Percentiles rank a stretch among this genome's conserved stretches.
Evolutionary conservation across 179 eudicot genomes (phyloP).

Genomic region (Vitellaria paradoxa): DNA sequence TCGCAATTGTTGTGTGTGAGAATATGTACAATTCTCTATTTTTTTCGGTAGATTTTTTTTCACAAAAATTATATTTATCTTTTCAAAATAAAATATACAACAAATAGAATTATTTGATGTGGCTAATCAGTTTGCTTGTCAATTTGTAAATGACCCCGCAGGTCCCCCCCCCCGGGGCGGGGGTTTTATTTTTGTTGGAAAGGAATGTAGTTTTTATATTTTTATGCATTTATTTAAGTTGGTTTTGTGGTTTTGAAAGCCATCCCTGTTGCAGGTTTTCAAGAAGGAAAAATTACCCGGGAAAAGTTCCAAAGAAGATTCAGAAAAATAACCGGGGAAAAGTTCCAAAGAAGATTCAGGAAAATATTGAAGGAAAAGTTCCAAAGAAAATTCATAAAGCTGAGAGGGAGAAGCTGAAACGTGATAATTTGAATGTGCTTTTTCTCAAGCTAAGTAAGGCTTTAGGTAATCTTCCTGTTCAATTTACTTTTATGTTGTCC

Average conservation of each 20-base stretch:
- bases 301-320: background rate
- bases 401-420: conserved; percentile 72
- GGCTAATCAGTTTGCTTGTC: background rate
- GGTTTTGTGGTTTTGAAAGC: background rate
- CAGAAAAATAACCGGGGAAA: too few relatives aligned
- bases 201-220: background rate
- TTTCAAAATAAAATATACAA: too few relatives aligned
- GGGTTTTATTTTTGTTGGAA: background rate
- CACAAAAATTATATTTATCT: too few relatives aligned
- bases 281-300: conserved; percentile 39
- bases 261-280: conserved; percentile 27
- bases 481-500: background rate
- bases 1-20: too few relatives aligned
- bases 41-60: too few relatives aligned
- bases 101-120: background rate
- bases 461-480: conserved; percentile 44
- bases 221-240: background rate
- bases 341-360: too few relatives aligned
- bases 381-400: conserved; percentile 60
- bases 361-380: conserved; percentile 17
- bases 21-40: too few relatives aligned
- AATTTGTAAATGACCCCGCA: too few relatives aligned
- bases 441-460: conserved; percentile 45
- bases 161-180: background rate
- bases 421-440: conserved; percentile 63